Evolutionary conservation across 2,329 filamentous ascomycete species (phyloP).

Genomic region (Harringtonia aguacate): DNA sequence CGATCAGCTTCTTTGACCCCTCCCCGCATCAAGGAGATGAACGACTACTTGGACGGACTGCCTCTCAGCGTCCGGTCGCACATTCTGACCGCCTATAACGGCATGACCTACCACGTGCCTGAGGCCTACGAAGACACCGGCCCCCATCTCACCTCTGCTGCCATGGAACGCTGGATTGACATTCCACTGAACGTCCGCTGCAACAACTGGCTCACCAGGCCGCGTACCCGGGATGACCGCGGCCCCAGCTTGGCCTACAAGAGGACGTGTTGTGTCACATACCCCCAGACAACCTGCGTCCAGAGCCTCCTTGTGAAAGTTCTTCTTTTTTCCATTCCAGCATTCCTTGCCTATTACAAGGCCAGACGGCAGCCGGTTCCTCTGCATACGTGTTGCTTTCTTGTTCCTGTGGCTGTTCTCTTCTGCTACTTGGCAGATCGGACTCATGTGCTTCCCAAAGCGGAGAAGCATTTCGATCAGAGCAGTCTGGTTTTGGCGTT

Average conservation of each 20-base stretch:
- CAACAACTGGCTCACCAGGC: conserved; percentile 31
- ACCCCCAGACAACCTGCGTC: conserved; percentile 22
- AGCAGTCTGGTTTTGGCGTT: conserved; percentile 17
- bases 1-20: conserved; percentile 30
- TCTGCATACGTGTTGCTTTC: no score
- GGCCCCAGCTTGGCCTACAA: conserved; percentile 22
- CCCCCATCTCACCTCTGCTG: conserved; percentile 33
- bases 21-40: conserved; percentile 39
- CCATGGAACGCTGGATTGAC: conserved; percentile 38
- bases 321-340: neutral
- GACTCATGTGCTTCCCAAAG: conserved; percentile 40
- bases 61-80: conserved; percentile 28
- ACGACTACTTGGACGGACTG: conserved; percentile 34
- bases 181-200: conserved; percentile 43
- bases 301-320: conserved; percentile 18
- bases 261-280: conserved; percentile 41
- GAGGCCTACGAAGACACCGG: conserved; percentile 34
- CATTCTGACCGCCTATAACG: conserved; percentile 38
- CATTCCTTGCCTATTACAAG: no score
- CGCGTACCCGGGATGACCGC: conserved; percentile 17
- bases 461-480: conserved; percentile 24
- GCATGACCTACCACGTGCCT: conserved; percentile 28
- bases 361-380: no score
- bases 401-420: conserved; percentile 2
- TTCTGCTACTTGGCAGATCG: conserved; percentile 45